Percentiles rank a stretch among this genome's conserved stretches.
phyloP scores from a whole-genome alignment of 73 alveolate species.

The Paramecium bursaria region DNA sequence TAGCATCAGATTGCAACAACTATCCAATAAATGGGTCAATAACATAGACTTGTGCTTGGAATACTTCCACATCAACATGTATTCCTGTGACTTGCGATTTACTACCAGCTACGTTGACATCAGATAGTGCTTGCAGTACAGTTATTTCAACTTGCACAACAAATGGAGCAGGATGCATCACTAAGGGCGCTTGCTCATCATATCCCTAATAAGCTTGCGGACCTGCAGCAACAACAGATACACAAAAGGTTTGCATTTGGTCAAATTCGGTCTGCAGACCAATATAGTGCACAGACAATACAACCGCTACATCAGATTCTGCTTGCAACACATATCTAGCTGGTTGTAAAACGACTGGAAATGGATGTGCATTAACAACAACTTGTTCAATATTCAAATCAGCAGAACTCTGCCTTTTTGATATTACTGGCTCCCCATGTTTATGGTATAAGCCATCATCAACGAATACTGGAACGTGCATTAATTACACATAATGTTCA shows the following conservation, averaged over 20 bases:
- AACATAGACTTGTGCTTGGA: too few relatives aligned
- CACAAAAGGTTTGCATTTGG: constrained; percentile 8
- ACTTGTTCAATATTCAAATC: not conserved
- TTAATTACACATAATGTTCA: not conserved
- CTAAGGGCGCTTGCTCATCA: constrained; percentile 11
- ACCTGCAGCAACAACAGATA: constrained; percentile 33
- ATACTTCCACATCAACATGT: constrained; percentile 4
- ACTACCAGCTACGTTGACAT: constrained; percentile 2
- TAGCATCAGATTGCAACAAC: too few relatives aligned
- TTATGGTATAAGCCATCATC: not conserved
- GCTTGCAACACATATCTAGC: constrained; percentile 43
- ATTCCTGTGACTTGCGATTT: constrained; percentile 9
- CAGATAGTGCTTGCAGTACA: constrained; percentile 32
- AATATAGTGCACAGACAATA: not conserved
- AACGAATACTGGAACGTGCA: not conserved
- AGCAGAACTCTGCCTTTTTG: not conserved
- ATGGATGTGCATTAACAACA: constrained; percentile 9
- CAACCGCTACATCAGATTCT: not conserved
- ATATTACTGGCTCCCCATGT: not conserved
- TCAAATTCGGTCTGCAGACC: not conserved
- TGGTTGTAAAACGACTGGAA: constrained; percentile 43
- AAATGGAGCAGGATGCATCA: not conserved
- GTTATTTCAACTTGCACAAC: not conserved
- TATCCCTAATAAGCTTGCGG: not conserved
- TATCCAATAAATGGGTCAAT: too few relatives aligned